Evolutionary conservation across 2,329 filamentous ascomycete species (phyloP).

Genomic region (Tolypocladium amazonense): DNA sequence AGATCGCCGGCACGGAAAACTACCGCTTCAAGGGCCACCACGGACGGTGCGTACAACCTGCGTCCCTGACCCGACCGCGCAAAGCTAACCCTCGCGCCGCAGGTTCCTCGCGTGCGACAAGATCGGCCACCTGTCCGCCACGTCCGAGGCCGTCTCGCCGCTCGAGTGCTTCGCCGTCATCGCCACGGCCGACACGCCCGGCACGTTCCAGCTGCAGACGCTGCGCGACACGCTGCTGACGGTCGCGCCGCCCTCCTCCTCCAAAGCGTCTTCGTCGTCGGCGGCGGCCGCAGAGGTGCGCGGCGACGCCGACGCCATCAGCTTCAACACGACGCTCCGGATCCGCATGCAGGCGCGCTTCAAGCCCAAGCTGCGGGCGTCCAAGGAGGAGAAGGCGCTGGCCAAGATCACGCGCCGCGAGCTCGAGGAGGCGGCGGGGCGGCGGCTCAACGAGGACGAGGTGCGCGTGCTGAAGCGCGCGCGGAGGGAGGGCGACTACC

Average conservation of each 20-base stretch:
- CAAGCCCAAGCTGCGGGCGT: slow-evolving; percentile 71
- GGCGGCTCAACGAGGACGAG: slow-evolving; percentile 73
- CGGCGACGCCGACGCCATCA: slow-evolving; percentile 60
- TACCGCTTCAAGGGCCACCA: slow-evolving; percentile 86
- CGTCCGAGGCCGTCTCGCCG: slow-evolving; percentile 68
- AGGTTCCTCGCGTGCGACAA: slow-evolving; percentile 83
- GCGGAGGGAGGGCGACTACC: slow-evolving; percentile 76
- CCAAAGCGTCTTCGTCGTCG: slow-evolving; percentile 9
- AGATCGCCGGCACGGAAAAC: slow-evolving; percentile 68
- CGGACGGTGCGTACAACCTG: slow-evolving; percentile 48
- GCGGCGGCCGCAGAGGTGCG: slow-evolving; percentile 52
- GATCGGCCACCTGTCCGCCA: slow-evolving; percentile 66
- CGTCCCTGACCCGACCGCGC: background rate
- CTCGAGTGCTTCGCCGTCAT: slow-evolving; percentile 74
- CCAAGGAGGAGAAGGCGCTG: slow-evolving; percentile 71
- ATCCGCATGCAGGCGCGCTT: slow-evolving; percentile 93
- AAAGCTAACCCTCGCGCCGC: background rate
- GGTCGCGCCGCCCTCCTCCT: slow-evolving; percentile 32
- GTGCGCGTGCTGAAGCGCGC: slow-evolving; percentile 75
- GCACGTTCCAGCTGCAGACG: slow-evolving; percentile 67
- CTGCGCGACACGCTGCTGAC: slow-evolving; percentile 60
- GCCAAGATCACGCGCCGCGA: slow-evolving; percentile 82
- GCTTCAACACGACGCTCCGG: slow-evolving; percentile 61
- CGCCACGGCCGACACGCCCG: slow-evolving; percentile 51
- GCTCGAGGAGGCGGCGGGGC: slow-evolving; percentile 69